A percentile compares a stretch with the other conserved stretches of the same genome.
Conservation (phyloP, 1,284 basidiomycete genomes). For the Ceratobasidium sp. region DNA sequence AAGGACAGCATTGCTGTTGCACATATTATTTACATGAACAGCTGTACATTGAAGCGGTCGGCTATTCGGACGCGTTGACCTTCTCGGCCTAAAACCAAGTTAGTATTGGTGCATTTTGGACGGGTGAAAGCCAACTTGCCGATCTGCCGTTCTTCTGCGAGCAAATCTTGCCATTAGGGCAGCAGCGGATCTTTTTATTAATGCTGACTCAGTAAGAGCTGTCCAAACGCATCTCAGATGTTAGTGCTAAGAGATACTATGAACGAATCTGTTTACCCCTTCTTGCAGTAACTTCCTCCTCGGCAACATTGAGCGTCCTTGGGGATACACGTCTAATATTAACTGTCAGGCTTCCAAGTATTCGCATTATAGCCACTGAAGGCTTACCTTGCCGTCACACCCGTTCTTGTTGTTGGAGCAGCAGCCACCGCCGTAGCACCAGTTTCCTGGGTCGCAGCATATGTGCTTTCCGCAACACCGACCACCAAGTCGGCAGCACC, state of each 20-base stretch:
- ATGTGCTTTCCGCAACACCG: slow-evolving; percentile 7
- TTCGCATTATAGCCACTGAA: background rate
- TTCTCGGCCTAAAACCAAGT: background rate
- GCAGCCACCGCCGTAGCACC: background rate
- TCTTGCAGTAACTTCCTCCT: slow-evolving; percentile 13
- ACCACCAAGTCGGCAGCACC: slow-evolving; percentile 19
- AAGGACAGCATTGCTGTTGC: background rate
- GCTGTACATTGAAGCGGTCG: too few species aligned
- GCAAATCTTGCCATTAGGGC: slow-evolving; percentile 22
- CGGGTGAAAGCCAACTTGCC: background rate
- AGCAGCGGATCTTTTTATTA: slow-evolving; percentile 21
- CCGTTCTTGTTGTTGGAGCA: background rate
- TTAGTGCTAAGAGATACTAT: background rate
- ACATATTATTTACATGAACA: too few species aligned
- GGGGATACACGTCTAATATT: background rate
- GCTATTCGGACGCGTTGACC: background rate
- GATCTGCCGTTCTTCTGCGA: background rate
- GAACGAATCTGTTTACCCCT: background rate
- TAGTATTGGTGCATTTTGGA: background rate
- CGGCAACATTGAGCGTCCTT: slow-evolving; percentile 5
- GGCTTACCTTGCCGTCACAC: background rate
- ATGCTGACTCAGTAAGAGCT: slow-evolving; percentile 18
- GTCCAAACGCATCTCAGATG: background rate
- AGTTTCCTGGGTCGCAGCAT: slow-evolving; percentile 1
- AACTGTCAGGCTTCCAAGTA: background rate